A percentile compares a stretch with the other conserved stretches of the same genome.
These are phyloP conservation scores for Xerocomus minutiporus DNA, from an alignment of 1,284 basidiomycete species.

Conservation along the genomic window DNA sequence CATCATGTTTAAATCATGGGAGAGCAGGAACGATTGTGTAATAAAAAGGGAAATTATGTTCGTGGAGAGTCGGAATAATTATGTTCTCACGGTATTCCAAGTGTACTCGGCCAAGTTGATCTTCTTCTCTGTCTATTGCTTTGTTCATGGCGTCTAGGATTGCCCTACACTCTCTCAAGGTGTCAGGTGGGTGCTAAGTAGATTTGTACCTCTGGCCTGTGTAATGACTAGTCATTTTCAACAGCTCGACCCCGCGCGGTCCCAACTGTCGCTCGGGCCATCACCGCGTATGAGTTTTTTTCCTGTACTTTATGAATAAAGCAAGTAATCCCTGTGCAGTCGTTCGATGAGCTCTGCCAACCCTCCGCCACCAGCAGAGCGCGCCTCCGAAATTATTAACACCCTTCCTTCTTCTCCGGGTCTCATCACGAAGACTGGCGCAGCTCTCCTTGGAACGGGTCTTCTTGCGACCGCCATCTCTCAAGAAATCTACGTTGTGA, in stretches of 20 bases:
- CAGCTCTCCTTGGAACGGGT: slow-evolving; percentile 88
- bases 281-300: slow-evolving; percentile 51
- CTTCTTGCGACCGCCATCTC: slow-evolving; percentile 91
- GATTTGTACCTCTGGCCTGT: neutral
- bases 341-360: slow-evolving; percentile 58
- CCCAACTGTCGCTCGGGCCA: slow-evolving; percentile 47
- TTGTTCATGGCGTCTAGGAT: slow-evolving; percentile 65
- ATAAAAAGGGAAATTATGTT: slow-evolving; percentile 3
- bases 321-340: slow-evolving; percentile 35
- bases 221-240: slow-evolving; percentile 8
- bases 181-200: slow-evolving; percentile 44
- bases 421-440: slow-evolving; percentile 92
- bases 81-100: slow-evolving; percentile 35
- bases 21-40: no score
- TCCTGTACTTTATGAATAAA: slow-evolving; percentile 5
- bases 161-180: slow-evolving; percentile 59
- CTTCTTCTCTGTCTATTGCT: neutral
- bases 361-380: slow-evolving; percentile 76
- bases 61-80: slow-evolving; percentile 44
- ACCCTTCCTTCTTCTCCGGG: slow-evolving; percentile 85
- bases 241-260: slow-evolving; percentile 56
- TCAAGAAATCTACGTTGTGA: slow-evolving; percentile 95
- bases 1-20: no score
- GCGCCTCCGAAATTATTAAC: slow-evolving; percentile 89
- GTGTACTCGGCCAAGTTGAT: slow-evolving; percentile 13